Evolutionary conservation across 1,139 yeast genomes (phyloP), one percentile per base, ranked within the genome.

Genomic region (Geotrichum bryndzae): DNA sequence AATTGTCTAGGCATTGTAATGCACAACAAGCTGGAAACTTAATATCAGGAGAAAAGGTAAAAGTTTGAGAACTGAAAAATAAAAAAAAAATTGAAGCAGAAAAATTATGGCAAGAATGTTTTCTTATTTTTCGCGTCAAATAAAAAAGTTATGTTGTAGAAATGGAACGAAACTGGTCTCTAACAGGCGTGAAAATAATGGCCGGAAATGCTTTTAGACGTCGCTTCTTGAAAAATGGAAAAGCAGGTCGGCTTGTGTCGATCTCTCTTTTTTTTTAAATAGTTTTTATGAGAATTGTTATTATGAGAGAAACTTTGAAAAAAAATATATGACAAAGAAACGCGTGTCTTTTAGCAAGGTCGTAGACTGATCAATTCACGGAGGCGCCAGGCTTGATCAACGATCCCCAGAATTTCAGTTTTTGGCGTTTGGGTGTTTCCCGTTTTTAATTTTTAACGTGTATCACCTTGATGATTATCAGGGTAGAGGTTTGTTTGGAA

Each of bases 401-500:
- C 18, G 48, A 41, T 41, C 48, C 48, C 48, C 48, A 41, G 48
- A 41, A 41, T 41, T 41, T 41, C 48, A 41, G 18, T n/a, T 41
- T 29, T 41, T 41, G 48, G 48, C 48, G 48, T 41, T 41, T 41
- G 48, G 48, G 48, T 41, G 48, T 41, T 41, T 41, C 48, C 48
- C 18, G 48, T 41, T 41, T 41, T 41, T 38, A n/a, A n/a, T 41
- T 41, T 41, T 41, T 41, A 41, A 41, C 48, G 48, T 41, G 48
- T 41, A 41, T 41, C 5, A 41, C 48, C 48, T 41, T 46, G 58
- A 48, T 29, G 50, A 18, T 27, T 52, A 56, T 56, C 62, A 56
- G 62, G 59, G 62, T 52, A 56, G 54, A 53, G 62, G 59, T 52
- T 27, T 29, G 54, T 48, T 48, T 48, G 41, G 29, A 46, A 51